Evolutionary conservation across 2,329 filamentous ascomycete species (phyloP), one percentile per base, ranked within the genome.

Genomic region (Cercospora citrullina): DNA sequence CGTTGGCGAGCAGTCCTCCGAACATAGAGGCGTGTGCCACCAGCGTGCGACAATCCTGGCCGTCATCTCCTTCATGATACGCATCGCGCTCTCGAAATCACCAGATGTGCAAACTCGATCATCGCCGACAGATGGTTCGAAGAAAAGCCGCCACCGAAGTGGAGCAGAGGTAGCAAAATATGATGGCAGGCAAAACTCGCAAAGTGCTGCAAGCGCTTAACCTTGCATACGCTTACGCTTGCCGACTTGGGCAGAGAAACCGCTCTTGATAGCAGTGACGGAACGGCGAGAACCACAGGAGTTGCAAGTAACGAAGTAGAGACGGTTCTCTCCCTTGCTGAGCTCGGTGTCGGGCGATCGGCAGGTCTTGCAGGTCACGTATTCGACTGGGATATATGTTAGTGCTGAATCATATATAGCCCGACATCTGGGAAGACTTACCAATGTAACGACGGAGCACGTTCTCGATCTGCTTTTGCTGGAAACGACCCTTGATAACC

Each of bases 401-500:
- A 79, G 75, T 59, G 18, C 5, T n/a, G 14, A 9, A 3, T 4
- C 16, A 30, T 21, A 30, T 21, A 4, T 18, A 36, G 55, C 5
- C 68, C 4, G 42, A 7, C 5, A 45, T 30, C 45, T 26, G n/a
- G n/a, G 31, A 36, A 12, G 28, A 86, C 89, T 81, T 84, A 93
- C 91, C 91, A 80, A 97, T 97, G 82, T 97, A 97, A 85, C 94
- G 92, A 84, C 94, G 87, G 79, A 98, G 83, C 63, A 98, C 93
- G 82, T 96, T 97, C 86, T 99, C 95, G 79, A 98, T 94, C 85
- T 98, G 94, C 85, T 97, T 97, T 85, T 98, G 94, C 83, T 98
- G 94, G 91, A 99, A 99, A 79, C 95, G 92, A 86, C 95, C 95
- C 87, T 97, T 97, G 87, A 99, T 99, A 79, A 99, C 94, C 77